A percentile compares a stretch with the other conserved stretches of the same genome.
phyloP scores from a whole-genome alignment of 495 filamentous ascomycete species.

The Penicillium roqueforti region DNA sequence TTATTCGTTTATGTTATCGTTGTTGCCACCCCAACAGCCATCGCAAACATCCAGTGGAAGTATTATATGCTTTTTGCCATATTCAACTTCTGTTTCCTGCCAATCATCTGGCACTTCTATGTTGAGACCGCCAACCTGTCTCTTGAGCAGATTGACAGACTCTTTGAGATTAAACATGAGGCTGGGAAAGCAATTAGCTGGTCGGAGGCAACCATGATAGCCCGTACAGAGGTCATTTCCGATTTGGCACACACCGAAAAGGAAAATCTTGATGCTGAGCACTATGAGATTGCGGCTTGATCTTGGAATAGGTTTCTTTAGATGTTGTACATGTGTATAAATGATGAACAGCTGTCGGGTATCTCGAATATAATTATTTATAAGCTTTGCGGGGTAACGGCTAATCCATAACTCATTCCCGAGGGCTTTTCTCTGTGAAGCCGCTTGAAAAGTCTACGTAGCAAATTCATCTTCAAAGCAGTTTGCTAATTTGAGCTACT shows the following conservation, averaged over 20 bases:
- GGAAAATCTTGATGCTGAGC: background rate
- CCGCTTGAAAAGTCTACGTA: too few species aligned
- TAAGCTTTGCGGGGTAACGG: too few species aligned
- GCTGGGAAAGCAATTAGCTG: too few species aligned
- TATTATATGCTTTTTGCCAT: slow-evolving; percentile 34
- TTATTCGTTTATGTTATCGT: slow-evolving; percentile 28
- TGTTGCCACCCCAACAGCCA: slow-evolving; percentile 30
- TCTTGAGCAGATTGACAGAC: slow-evolving; percentile 33
- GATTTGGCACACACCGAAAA: background rate
- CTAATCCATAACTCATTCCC: too few species aligned
- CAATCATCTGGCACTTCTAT: slow-evolving; percentile 32
- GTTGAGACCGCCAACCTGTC: slow-evolving; percentile 27
- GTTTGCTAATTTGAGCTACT: too few species aligned
- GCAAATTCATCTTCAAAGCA: too few species aligned
- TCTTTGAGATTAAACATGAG: slow-evolving; percentile 21
- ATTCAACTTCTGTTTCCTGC: slow-evolving; percentile 27
- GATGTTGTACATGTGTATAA: too few species aligned
- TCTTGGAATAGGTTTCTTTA: background rate
- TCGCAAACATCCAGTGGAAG: slow-evolving; percentile 28
- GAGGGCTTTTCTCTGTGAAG: too few species aligned
- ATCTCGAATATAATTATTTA: too few species aligned
- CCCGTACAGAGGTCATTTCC: background rate
- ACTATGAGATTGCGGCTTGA: background rate
- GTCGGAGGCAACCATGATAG: background rate
- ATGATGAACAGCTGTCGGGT: too few species aligned